phyloP scores from a whole-genome alignment of 306 rosid species.

The Begonia peltatifolia region DNA sequence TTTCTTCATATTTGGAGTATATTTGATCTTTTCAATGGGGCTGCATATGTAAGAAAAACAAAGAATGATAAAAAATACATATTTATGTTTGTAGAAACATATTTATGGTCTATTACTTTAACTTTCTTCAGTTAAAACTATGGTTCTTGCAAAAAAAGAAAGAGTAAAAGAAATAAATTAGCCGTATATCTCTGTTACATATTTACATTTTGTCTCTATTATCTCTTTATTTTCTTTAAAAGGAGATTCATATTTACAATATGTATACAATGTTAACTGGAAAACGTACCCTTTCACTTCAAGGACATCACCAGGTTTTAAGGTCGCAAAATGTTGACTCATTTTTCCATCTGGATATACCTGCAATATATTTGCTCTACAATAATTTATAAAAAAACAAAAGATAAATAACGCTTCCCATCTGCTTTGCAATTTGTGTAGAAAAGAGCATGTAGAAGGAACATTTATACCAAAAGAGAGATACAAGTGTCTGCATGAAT shows the following conservation, averaged over 20 bases:
- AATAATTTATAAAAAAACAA: constrained; percentile 2
- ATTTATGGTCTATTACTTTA: no score
- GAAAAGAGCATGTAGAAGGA: constrained; percentile 3
- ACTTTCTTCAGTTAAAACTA: no score
- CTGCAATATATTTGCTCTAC: constrained; percentile 22
- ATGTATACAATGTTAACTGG: no score
- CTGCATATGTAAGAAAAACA: constrained; percentile 31
- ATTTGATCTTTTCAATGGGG: constrained; percentile 86
- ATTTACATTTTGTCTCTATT: no score
- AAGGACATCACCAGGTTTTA: constrained; percentile 87
- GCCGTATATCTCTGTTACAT: no score
- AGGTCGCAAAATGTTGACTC: constrained; percentile 96
- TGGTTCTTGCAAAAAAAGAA: no score
- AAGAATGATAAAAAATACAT: no score
- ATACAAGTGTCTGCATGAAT: constrained; percentile 4
- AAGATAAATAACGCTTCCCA: not conserved
- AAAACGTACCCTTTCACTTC: constrained; percentile 87
- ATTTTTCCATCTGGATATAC: constrained; percentile 94
- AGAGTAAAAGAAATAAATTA: no score
- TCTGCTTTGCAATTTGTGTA: not conserved
- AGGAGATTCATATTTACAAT: no score
- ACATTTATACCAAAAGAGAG: not conserved
- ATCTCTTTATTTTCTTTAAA: no score
- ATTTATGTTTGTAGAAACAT: no score
- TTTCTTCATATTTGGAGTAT: constrained; percentile 91